A percentile compares a stretch with the other conserved stretches of the same genome.
These are phyloP conservation scores for Penicillium polonicum DNA, from an alignment of 2,329 filamentous ascomycete genomes.

Conservation along the genomic window DNA sequence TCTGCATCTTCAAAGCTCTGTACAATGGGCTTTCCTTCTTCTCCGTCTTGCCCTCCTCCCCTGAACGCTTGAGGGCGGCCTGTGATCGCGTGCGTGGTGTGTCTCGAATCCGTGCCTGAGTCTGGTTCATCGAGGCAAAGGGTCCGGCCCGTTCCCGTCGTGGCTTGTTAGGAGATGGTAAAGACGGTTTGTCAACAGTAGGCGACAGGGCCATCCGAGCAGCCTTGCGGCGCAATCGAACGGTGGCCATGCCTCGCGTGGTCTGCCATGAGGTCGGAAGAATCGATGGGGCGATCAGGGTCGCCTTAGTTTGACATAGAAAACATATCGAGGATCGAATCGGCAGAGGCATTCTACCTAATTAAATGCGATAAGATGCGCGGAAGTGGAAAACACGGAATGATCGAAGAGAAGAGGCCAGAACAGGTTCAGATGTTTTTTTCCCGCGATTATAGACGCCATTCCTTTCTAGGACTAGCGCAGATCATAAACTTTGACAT, in stretches of 20 bases:
- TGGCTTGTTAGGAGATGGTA: slow-evolving; percentile 31
- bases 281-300: slow-evolving; percentile 12
- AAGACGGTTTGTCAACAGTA: slow-evolving; percentile 29
- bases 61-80: slow-evolving; percentile 47
- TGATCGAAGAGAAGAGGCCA: slow-evolving; percentile 5
- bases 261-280: slow-evolving; percentile 30
- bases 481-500: slow-evolving; percentile 1
- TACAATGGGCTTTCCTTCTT: slow-evolving; percentile 55
- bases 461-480: slow-evolving; percentile 5
- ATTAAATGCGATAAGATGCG: slow-evolving; percentile 17
- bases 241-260: slow-evolving; percentile 34
- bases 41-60: slow-evolving; percentile 36
- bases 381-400: neutral
- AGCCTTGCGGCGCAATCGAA: slow-evolving; percentile 34
- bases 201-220: slow-evolving; percentile 41
- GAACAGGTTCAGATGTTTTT: slow-evolving; percentile 12
- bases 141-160: slow-evolving; percentile 52
- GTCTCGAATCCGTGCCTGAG: slow-evolving; percentile 46
- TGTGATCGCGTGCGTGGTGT: slow-evolving; percentile 36
- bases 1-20: slow-evolving; percentile 94
- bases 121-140: slow-evolving; percentile 61
- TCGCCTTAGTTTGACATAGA: slow-evolving; percentile 32
- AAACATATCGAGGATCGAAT: slow-evolving; percentile 33
- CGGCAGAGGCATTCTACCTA: slow-evolving; percentile 32
- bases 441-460: slow-evolving; percentile 5